phyloP scores from a whole-genome alignment of 2,329 filamentous ascomycete genomes.

The Coniochaeta prunicola region DNA sequence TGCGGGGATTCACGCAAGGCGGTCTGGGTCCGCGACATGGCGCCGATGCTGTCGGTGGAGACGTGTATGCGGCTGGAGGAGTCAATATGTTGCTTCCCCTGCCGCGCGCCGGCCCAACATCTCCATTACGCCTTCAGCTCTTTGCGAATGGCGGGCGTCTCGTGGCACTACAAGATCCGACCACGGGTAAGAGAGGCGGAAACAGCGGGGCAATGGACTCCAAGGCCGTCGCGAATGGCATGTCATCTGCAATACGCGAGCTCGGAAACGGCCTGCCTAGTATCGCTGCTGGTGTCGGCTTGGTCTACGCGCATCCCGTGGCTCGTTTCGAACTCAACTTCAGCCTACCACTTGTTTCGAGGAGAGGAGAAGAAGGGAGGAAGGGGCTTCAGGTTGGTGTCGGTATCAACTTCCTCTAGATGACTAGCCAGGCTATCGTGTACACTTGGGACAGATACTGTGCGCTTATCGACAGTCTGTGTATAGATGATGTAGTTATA shows the following conservation, averaged over 20 bases:
- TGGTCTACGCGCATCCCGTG: slow-evolving; percentile 92
- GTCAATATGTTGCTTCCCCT: slow-evolving; percentile 80
- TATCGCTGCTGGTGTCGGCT: slow-evolving; percentile 75
- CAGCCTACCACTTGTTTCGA: slow-evolving; percentile 72
- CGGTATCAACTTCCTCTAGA: slow-evolving; percentile 86
- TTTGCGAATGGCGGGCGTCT: slow-evolving; percentile 89
- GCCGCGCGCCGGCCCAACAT: slow-evolving; percentile 73
- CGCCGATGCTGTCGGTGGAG: slow-evolving; percentile 78
- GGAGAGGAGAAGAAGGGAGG: slow-evolving; percentile 76
- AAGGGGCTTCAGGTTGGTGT: slow-evolving; percentile 96
- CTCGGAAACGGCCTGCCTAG: slow-evolving; percentile 73
- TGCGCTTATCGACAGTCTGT: neutral
- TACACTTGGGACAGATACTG: neutral
- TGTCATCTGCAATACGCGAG: slow-evolving; percentile 59
- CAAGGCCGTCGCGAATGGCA: slow-evolving; percentile 41
- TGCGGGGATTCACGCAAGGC: slow-evolving; percentile 85
- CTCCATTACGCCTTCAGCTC: slow-evolving; percentile 76
- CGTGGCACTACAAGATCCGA: slow-evolving; percentile 61
- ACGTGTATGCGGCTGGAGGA: slow-evolving; percentile 84
- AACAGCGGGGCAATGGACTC: slow-evolving; percentile 36
- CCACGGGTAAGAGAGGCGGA: slow-evolving; percentile 31
- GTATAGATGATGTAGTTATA: neutral
- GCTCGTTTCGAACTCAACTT: slow-evolving; percentile 96
- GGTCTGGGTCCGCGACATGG: slow-evolving; percentile 87
- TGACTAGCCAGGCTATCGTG: neutral